Base-by-base conservation (phyloP, 148 eudicot species). In the Tetragonia tetragonoides region DNA sequence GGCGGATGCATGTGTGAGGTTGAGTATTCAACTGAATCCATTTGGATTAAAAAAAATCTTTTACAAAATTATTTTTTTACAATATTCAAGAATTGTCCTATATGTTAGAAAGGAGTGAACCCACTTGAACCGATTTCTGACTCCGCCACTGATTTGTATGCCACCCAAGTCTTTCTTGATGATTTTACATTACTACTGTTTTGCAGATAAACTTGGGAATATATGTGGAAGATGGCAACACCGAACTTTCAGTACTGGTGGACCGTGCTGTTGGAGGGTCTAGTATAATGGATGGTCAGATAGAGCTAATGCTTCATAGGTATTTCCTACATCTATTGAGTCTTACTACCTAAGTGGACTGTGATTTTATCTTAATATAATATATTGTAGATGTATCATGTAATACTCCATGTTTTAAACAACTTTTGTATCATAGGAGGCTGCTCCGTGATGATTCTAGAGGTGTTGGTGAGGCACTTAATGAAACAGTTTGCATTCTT, bases 261-360 rank as follows among this genome's bases (percentile, higher is more conserved):
- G 93, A 91, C 68, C 91, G 96, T 76, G 84, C 96, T 60, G 87
- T 91, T 78, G 96, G 96, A 73, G 96, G 93, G 61, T 87, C 96
- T 75, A 91, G 93, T 80, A 68, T 88, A 73, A 83, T 74, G 66
- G 96, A 91, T 83, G 96, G 93, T 77, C 90, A 91, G 75, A 80
- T 91, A 81, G 96, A 91, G 82, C 79, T 91, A 81, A 91, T 91
- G 96, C 93, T 91, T 63, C 96, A 89, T 69, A 88, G 96, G 96
- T 91, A 82, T 74, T 57, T 51, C 70, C 49, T 68, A 63, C 11
- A 39, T 38, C 5, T 76, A 37, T 79, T 4, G 44, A 62, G 40
- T 47, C 6, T 40, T 20, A 1, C 34, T 28, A 28, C 34, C 34
- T 28, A 28, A 60, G 68, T 65, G 28, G 54, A 51, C 49, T 70